Percentiles rank a stretch among this genome's conserved stretches.
Conservation (phyloP, 1,284 basidiomycete genomes). For the Pholiota adiposa region DNA sequence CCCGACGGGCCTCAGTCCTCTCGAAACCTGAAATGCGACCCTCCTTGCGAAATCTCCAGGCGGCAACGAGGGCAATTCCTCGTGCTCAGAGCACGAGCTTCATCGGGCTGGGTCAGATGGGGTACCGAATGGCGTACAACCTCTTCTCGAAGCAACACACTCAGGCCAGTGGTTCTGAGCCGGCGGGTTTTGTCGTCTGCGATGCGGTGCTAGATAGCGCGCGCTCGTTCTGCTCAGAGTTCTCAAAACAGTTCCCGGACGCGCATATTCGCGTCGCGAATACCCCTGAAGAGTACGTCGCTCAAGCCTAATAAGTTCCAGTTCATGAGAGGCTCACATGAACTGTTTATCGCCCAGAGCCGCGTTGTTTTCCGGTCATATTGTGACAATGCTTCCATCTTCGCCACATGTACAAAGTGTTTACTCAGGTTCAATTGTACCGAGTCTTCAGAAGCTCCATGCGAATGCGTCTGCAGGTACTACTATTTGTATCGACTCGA, state of each 20-base stretch:
- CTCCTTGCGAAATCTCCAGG: conserved; percentile 32
- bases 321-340: background rate
- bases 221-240: conserved; percentile 56
- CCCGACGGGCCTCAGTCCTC: background rate
- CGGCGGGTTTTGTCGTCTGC: conserved; percentile 72
- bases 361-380: conserved; percentile 60
- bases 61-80: conserved; percentile 24
- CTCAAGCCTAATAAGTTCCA: background rate
- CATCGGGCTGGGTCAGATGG: conserved; percentile 85
- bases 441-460: conserved; percentile 53
- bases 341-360: conserved; percentile 43
- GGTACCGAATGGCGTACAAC: conserved; percentile 83
- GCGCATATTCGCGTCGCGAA: conserved; percentile 58
- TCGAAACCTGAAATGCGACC: conserved; percentile 29
- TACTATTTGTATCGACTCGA: conserved; percentile 83
- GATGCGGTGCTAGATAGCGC: conserved; percentile 72
- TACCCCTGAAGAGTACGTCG: conserved; percentile 71
- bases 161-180: conserved; percentile 39
- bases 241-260: conserved; percentile 58
- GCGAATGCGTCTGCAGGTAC: conserved; percentile 47
- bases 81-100: conserved; percentile 68
- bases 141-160: conserved; percentile 72
- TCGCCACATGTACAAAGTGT: conserved; percentile 81
- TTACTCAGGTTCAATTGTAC: conserved; percentile 69
- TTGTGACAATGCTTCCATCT: conserved; percentile 89